phyloP scores from a whole-genome alignment of 768 basidiomycete species.

The Hysterangium stoloniferum region DNA sequence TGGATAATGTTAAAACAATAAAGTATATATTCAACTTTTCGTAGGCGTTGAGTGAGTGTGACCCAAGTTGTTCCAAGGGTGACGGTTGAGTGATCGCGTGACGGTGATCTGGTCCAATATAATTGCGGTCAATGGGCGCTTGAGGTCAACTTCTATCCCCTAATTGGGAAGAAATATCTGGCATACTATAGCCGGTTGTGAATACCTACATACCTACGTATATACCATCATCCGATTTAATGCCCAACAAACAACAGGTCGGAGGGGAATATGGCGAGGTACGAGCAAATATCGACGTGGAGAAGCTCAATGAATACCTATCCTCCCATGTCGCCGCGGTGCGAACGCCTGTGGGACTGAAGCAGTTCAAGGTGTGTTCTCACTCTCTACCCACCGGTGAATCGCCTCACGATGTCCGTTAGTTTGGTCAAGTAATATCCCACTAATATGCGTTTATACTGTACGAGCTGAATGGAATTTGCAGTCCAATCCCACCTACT shows the following conservation, averaged over 20 bases:
- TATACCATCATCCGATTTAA: no score
- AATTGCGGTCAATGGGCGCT: no score
- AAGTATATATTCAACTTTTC: no score
- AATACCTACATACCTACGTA: no score
- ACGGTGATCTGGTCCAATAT: no score
- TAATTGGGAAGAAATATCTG: no score
- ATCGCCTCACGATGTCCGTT: neutral
- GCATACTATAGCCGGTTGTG: no score
- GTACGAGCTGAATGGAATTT: slow-evolving; percentile 5
- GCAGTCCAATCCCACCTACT: slow-evolving; percentile 95
- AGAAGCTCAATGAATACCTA: slow-evolving; percentile 61
- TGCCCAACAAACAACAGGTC: slow-evolving; percentile 30
- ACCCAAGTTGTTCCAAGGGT: no score
- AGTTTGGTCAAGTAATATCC: slow-evolving; percentile 79
- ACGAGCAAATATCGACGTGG: slow-evolving; percentile 60
- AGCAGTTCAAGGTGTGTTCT: slow-evolving; percentile 82
- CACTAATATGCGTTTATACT: neutral
- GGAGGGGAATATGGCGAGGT: slow-evolving; percentile 74
- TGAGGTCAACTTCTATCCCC: no score
- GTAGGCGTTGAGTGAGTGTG: no score
- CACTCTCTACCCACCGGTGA: neutral
- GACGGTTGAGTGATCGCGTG: no score
- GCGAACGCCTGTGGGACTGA: slow-evolving; percentile 60
- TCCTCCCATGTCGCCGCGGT: slow-evolving; percentile 45
- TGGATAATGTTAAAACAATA: no score